Evolutionary conservation across 768 basidiomycete genomes (phyloP), one percentile per base, ranked within the genome.

Genomic region (Mycena venus): DNA sequence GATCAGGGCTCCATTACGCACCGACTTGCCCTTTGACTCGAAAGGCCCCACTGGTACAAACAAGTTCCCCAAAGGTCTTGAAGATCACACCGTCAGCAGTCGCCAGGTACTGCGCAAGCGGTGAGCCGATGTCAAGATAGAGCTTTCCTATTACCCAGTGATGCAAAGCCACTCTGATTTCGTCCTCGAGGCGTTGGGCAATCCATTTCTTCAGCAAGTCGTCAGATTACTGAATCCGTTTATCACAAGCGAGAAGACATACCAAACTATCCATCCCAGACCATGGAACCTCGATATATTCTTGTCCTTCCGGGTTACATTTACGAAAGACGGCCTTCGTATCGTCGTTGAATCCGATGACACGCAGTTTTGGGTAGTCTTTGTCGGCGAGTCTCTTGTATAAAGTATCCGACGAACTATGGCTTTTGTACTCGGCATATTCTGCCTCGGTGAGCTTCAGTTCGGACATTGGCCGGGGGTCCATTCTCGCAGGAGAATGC

Each of bases 201-300:
- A 72, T 72, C 70, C 70, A 72, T 65, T 65, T 72, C 70, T 72
- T 25, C 9, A 11, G 59, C 15, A 27, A 15, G 27, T 21, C n/a
- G 40, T 58, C 4, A 70, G 36, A 29, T 21, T n/a, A n/a, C n/a
- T n/a, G n/a, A n/a, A 38, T 10, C 4, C 12, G 53, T 21, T 42
- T n/a, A 10, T 58, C 21, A 14, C 15, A 38, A 68, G 25, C 42
- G 42, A 21, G 36, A 27, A 8, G n/a, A 64, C 70, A 40, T 29
- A 72, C 70, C 55, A 72, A 42, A 29, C 70, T 72, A 40, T 72
- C 70, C 63, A 72, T 72, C 9, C 7, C 3, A 21, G 53, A 58
- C 70, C 70, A 72, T 17, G 70, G 70, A 47, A 72, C 63, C 70
- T 59, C 70, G 15, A 72, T 51, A 38, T 60, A 72, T 8, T 65